Base-by-base conservation (phyloP, 805 yeast species). In the Candida caryicola region DNA sequence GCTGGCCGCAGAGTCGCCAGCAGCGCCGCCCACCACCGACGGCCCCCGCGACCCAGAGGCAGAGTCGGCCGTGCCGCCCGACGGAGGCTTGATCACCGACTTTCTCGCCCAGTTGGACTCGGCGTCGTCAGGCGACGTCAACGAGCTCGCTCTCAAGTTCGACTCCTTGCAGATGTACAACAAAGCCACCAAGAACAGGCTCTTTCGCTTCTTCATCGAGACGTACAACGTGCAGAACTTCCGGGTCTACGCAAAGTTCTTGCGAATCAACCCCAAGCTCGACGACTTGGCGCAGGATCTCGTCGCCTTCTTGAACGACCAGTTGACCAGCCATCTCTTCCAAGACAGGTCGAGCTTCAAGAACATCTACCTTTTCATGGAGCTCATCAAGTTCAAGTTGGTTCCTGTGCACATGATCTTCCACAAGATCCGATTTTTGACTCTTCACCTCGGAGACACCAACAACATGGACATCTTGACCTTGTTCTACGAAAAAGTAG, bases 401-500 rank as follows among this genome's bases (percentile, higher is more conserved):
- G 68, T 88, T 12, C 91, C 95, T 0, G 64, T 71, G n/a, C 81
- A 79, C 57, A 70, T 82, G 41, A 67, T 82, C 9, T 83, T 87
- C 54, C 90, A 88, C 57, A 84, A 82, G 53, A 71, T 89, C 33
- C 70, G 87, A 49, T 62, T 72, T 1, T 62, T 86, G 46, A 74
- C 84, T 2, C 51, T 77, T 38, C 73, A 74, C 36, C 51, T 73
- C 14, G 66, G 73, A 4, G 66, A 72, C 0, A 71, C 79, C 6
- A 73, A 74, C 43, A 85, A 83, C 54, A 73, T 85, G 41, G 95
- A 85, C 49, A 74, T 82, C 5, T 60, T 89, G 39, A 69, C 79
- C 7, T 71, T 81, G n/a, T 62, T 87, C 30, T 82, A 87, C 51
- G 95, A 89, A 50, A 68, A 77, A 26, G 73, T 86, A 48, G 95